phyloP scores from a whole-genome alignment of 2,329 filamentous ascomycete genomes.

The Aspergillus nomiae region DNA sequence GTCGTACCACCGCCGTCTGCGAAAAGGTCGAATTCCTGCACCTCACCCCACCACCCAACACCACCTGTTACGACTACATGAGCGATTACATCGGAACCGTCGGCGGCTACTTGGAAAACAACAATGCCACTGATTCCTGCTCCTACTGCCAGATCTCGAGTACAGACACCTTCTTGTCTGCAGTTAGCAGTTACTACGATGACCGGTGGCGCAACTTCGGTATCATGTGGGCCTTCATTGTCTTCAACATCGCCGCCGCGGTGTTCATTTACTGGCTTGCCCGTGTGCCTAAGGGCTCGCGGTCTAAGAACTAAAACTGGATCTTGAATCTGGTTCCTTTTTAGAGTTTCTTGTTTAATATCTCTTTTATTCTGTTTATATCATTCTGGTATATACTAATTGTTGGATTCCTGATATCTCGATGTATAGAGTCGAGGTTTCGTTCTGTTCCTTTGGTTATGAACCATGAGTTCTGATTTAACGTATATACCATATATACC shows the following conservation, averaged over 20 bases:
- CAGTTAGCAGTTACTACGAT: constrained; percentile 45
- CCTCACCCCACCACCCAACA: constrained; percentile 54
- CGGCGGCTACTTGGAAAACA: constrained; percentile 49
- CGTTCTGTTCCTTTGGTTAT: background rate
- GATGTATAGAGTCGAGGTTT: background rate
- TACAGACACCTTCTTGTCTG: constrained; percentile 52
- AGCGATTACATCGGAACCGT: constrained; percentile 37
- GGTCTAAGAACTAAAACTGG: constrained; percentile 20
- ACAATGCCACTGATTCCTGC: constrained; percentile 48
- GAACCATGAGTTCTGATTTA: background rate
- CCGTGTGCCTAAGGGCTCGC: constrained; percentile 52
- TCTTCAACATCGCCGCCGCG: constrained; percentile 64
- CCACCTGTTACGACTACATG: constrained; percentile 62
- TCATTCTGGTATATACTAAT: background rate
- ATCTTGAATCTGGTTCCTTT: no score
- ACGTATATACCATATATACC: background rate
- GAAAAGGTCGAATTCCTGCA: constrained; percentile 33
- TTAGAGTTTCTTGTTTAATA: background rate
- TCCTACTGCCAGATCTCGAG: constrained; percentile 50
- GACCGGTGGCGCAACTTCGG: constrained; percentile 71
- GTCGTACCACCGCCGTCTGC: constrained; percentile 33
- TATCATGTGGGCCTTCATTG: constrained; percentile 67
- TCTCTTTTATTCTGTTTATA: background rate
- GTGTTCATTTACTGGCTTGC: constrained; percentile 65
- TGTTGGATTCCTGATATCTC: background rate